Conservation (phyloP, 2,329 filamentous ascomycete genomes). For the Pyricularia sp. region DNA sequence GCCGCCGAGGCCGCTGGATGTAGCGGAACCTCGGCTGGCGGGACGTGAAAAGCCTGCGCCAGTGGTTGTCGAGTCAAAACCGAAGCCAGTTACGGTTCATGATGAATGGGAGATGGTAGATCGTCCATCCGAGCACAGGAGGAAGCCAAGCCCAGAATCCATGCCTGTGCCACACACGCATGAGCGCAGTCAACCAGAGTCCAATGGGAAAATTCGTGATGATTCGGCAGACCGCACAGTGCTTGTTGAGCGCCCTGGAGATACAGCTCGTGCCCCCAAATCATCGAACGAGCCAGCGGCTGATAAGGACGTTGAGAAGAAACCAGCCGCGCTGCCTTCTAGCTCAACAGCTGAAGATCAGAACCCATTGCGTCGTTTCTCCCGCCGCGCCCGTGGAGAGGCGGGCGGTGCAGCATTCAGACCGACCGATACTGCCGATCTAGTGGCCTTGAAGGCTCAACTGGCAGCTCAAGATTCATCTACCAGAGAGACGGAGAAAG, state of each 20-base stretch:
- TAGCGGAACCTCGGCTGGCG: background rate
- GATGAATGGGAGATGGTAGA: conserved; percentile 9
- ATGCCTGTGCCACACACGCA: conserved; percentile 10
- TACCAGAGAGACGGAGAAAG: conserved; percentile 10
- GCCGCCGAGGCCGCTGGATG: background rate
- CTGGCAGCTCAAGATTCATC: conserved; percentile 27
- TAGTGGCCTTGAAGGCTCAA: conserved; percentile 37
- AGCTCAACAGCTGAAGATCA: conserved; percentile 24
- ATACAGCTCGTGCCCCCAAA: background rate
- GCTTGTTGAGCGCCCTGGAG: background rate
- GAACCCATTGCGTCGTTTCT: conserved; percentile 17
- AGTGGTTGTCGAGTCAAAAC: conserved; percentile 4
- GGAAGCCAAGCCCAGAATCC: conserved; percentile 6
- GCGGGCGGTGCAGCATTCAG: conserved; percentile 31
- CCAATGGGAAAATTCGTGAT: conserved; percentile 23
- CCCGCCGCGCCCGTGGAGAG: conserved; percentile 20
- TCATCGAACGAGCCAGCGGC: background rate
- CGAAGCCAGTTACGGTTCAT: conserved; percentile 4
- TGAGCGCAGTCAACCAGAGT: conserved; percentile 23
- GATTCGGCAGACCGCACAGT: conserved; percentile 18
- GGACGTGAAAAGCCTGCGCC: conserved; percentile 8
- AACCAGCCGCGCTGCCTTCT: background rate
- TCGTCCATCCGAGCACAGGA: conserved; percentile 6
- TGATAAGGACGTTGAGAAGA: background rate
- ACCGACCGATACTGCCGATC: conserved; percentile 36